Base-by-base conservation (phyloP, 139 green algal genomes). In the Ostreobium quekettii region DNA sequence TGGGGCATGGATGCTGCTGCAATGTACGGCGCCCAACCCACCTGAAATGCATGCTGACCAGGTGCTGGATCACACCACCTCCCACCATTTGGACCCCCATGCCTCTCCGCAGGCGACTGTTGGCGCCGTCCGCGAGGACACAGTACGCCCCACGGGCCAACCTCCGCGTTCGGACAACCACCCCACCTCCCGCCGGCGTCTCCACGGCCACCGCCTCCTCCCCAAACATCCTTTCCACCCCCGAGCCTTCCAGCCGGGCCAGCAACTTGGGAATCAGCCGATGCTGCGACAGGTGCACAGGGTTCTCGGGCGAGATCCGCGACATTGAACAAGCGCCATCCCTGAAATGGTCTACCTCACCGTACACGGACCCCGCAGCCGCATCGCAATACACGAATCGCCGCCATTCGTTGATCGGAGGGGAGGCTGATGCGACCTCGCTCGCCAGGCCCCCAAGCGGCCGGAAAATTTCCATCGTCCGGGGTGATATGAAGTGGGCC, bases 401-500 rank as follows among this genome's bases (percentile, higher is more conserved):
- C 3, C 91, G 80, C 91, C 91, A 97, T 32, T 94, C 19, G 1
- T 84, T 66, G 63, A 95, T 72, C 2, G 84, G 82, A 1, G 90
- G 91, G 56, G 72, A 85, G 7, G 4, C 15, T 2, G 29, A 48
- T n/a, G 53, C 19, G 19, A 94, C 79, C 32, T 76, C 66, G 0
- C 26, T 56, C 24, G 82, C 76, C 48, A 92, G 56, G 30, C 68
- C 70, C 36, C 49, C 70, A 1, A 90, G 49, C 1, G 39, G 49
- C 1, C 83, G 72, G 24, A 90, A 84, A 24, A 91, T 74, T 79
- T 97, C 91, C 91, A 97, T 96, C 46, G 89, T 93, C 1, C 93
- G 74, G 71, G 90, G 89, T 76, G 97, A 97, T 64, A 98, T 93
- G 66, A 93, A 94, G 67, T 98, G 93, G 19, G 91, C 91, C 48